Percentiles rank a stretch among this genome's conserved stretches.
These are phyloP conservation scores for Paracorniculantispora psalliotae DNA, from an alignment of 2,329 filamentous ascomycete genomes.

Conservation along the genomic window DNA sequence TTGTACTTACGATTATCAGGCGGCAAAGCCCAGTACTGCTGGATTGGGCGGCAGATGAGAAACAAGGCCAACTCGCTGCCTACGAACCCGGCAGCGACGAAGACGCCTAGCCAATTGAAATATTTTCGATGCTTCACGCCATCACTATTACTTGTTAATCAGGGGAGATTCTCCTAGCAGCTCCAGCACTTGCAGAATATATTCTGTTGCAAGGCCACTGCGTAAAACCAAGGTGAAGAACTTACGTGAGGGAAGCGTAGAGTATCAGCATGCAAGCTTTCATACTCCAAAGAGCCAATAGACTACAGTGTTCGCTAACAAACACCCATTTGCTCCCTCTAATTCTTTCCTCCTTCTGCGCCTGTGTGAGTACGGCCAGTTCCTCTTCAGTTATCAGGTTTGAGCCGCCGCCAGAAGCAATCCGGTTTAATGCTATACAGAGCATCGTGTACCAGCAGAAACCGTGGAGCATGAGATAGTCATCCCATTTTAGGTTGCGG, in stretches of 20 bases:
- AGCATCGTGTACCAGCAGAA: slow-evolving; percentile 13
- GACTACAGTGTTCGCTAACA: slow-evolving; percentile 12
- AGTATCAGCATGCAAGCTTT: slow-evolving; percentile 42
- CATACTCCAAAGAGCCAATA: slow-evolving; percentile 19
- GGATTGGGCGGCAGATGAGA: slow-evolving; percentile 39
- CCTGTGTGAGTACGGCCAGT: slow-evolving; percentile 5
- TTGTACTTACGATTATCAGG: slow-evolving; percentile 26
- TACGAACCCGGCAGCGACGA: slow-evolving; percentile 36
- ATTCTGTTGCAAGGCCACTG: background rate
- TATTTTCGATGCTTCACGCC: slow-evolving; percentile 28
- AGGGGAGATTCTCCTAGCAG: background rate
- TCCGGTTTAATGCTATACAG: slow-evolving; percentile 8
- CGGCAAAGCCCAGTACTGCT: slow-evolving; percentile 44
- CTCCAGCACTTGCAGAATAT: background rate
- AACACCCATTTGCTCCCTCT: slow-evolving; percentile 12
- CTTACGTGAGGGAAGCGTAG: slow-evolving; percentile 35
- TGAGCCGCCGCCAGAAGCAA: slow-evolving; percentile 11
- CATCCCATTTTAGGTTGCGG: slow-evolving; percentile 7
- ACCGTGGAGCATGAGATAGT: slow-evolving; percentile 13
- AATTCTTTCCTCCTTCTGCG: slow-evolving; percentile 4
- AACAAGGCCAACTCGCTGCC: slow-evolving; percentile 42
- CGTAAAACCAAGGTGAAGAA: background rate
- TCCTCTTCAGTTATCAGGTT: slow-evolving; percentile 11
- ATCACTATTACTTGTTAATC: slow-evolving; percentile 9
- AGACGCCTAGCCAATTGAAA: slow-evolving; percentile 34